Evolutionary conservation across 1,139 yeast genomes (phyloP).

Genomic region (Suhomyces taliae): DNA sequence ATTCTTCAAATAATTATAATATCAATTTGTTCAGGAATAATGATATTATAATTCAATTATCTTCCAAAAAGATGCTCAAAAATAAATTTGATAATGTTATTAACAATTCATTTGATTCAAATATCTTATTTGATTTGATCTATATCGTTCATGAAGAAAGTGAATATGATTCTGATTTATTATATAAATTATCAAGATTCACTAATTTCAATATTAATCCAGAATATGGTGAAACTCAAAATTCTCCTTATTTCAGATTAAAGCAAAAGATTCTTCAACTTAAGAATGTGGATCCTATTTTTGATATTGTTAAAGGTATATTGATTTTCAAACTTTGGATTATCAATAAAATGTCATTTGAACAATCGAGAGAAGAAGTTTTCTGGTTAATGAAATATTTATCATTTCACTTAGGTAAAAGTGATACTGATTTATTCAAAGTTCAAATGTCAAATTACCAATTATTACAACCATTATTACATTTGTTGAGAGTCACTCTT

Average conservation of each 20-base stretch:
- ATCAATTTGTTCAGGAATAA: conserved; percentile 21
- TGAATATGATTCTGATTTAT: conserved; percentile 12
- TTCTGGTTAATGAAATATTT: conserved; percentile 23
- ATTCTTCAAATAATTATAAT: conserved; percentile 28
- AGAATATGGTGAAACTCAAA: background rate
- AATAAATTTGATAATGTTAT: conserved; percentile 8
- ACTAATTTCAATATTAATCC: conserved; percentile 17
- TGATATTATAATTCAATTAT: conserved; percentile 18
- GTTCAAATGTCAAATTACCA: conserved; percentile 37
- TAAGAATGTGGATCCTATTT: conserved; percentile 14
- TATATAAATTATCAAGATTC: conserved; percentile 12
- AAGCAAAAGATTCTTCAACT: conserved; percentile 6
- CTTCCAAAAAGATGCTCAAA: conserved; percentile 11
- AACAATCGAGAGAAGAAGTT: conserved; percentile 24
- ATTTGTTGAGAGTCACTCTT: conserved; percentile 30
- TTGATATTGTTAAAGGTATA: conserved; percentile 23
- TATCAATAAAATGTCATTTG: conserved; percentile 24
- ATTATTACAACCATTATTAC: conserved; percentile 36
- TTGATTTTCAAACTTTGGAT: conserved; percentile 35
- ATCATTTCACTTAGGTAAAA: conserved; percentile 21
- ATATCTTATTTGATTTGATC: conserved; percentile 15
- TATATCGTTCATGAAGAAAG: conserved; percentile 18
- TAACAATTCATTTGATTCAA: conserved; percentile 13
- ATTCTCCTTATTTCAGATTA: conserved; percentile 1
- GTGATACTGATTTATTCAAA: conserved; percentile 28